Evolutionary conservation across 106 monocot species (phyloP), one percentile per base, ranked within the genome.

Genomic region (Acorus calamus): DNA sequence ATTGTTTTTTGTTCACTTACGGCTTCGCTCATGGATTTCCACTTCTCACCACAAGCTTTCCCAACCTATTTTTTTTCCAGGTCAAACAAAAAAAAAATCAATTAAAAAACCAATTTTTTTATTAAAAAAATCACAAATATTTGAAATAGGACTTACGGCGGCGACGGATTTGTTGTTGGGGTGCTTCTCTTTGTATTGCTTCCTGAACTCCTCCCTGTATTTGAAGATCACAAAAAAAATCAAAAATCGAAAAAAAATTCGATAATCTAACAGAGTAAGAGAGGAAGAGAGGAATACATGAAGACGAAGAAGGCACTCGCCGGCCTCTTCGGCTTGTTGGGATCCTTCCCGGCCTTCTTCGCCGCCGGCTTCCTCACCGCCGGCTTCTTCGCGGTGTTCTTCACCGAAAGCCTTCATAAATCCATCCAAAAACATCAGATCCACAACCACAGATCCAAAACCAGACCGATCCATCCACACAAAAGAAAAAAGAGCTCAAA

Each of bases 261-360:
- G 9, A 10, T 4, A 10, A 10, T 10, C 11, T 4, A n/a, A 28
- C 28, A 28, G 28, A 28, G 28, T 28, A 28, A 28, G 28, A 28
- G 3, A 4, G 5, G 9, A 13, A 55, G 1, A 6, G 4, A 7
- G 8, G 5, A 10, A 11, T 4, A 55, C 55, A 55, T 55, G 55
- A 55, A 55, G 55, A 55, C 9, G 55, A 55, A 55, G 55, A 55
- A 55, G 55, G 55, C 5, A 13, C 55, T 55, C 8, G 55, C 8
- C 4, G 55, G 55, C 7, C 55, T 8, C 55, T 55, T 55, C 10
- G 9, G 55, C 55, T 55, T 55, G 55, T 55, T 55, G 8, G 9
- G 55, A n/a, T 55, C 55, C 55, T 55, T 55, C 8, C 66, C 55
- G 3, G 3, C 6, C 50, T 11, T 50, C 49, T 6, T 8, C 55